Base-by-base conservation (phyloP, 176 grass and related monocot genomes). In the Ensete ventricosum region DNA sequence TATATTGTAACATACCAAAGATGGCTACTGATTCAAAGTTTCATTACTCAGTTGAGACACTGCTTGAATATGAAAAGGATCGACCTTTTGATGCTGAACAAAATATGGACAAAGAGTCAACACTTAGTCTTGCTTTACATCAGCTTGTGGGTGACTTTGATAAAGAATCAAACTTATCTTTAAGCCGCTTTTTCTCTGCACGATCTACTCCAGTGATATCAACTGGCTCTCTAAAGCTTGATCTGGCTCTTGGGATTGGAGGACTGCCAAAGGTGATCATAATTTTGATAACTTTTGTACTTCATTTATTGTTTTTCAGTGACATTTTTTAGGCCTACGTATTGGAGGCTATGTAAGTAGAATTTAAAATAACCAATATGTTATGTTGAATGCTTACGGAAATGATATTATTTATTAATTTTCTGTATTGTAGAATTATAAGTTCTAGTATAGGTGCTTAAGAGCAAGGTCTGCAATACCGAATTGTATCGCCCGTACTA, bases 91-190 rank as follows among this genome's bases (percentile, higher is more conserved):
- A 89, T 71, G 88, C 76, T 67, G 59, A 14, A 20, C 82, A 83
- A 72, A 43, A 27, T 22, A 68, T 78, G 1, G 74, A 78, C 71
- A 96, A 92, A 65, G 62, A 89, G 66, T 91, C 67, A 0, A 77
- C 79, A 24, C 84, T 97, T 43, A 88, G 85, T 75, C 82, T 81
- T 2, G 94, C 90, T 14, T 51, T 97, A 52, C 91, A 82, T 76
- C 94, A 91, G 14, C 90, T 97, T 60, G 94, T 88, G 23, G 80
- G 77, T 82, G 94, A 97, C 83, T 97, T 97, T 23, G 94, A 97
- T 77, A 85, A 75, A 85, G 88, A 93, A 17, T 97, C 94, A 6
- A 93, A 88, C 83, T 76, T 97, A 72, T 83, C 77, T 43, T 84
- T 97, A 86, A 80, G 78, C 6, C 80, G 81, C 13, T 93, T 97